A percentile compares a stretch with the other conserved stretches of the same genome.
Evolutionary conservation across 1,284 basidiomycete species (phyloP).

Genomic region (Cryptococcus sp.): DNA sequence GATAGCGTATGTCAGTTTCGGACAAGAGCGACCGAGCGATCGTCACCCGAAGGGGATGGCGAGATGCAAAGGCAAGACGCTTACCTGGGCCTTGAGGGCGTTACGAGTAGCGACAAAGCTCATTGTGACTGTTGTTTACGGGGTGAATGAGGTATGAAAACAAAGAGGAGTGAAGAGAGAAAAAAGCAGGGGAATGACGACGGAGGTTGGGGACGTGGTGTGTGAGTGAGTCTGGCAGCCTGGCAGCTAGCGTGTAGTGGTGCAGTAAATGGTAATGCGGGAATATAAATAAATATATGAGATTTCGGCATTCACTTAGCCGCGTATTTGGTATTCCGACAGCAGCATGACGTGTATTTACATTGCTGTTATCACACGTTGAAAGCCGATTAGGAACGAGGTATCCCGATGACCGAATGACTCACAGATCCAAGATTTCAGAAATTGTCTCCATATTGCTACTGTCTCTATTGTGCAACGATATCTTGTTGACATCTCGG

Average conservation of each 20-base stretch:
- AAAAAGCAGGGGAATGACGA: not conserved
- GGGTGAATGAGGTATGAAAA: not conserved
- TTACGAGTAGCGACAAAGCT: slow-evolving; percentile 37
- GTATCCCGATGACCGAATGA: not conserved
- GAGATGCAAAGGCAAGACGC: slow-evolving; percentile 4
- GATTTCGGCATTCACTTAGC: not conserved
- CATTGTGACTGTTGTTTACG: slow-evolving; percentile 19
- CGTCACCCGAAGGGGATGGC: not conserved
- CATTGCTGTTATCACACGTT: not conserved
- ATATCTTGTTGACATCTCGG: no score
- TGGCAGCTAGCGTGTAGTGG: no score
- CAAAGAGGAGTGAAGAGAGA: not conserved
- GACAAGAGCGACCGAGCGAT: not conserved
- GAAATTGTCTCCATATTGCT: no score
- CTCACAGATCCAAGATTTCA: slow-evolving; percentile 1
- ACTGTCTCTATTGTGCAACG: no score
- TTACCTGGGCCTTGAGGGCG: slow-evolving; percentile 40
- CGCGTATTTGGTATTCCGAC: slow-evolving; percentile 1
- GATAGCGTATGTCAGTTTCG: slow-evolving; percentile 1
- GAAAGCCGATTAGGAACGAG: no score
- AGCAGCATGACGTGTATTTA: not conserved
- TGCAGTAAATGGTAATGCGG: no score
- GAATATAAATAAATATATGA: not conserved
- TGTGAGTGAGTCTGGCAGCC: no score
- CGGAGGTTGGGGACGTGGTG: not conserved